These are phyloP conservation scores for Pyricularia sp. DNA, from an alignment of 2,329 filamentous ascomycete species.

Conservation along the genomic window DNA sequence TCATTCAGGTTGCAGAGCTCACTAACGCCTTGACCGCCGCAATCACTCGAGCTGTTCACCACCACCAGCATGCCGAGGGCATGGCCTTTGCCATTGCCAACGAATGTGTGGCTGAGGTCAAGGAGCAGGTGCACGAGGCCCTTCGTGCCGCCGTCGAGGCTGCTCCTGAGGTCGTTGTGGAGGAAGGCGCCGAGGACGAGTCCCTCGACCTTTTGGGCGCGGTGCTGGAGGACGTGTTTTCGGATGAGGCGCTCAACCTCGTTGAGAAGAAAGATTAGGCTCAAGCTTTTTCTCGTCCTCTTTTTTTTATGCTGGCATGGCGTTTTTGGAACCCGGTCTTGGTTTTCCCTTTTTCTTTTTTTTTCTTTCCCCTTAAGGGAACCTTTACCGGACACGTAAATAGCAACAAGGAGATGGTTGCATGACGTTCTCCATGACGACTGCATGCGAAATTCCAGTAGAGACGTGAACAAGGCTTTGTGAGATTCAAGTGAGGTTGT, in stretches of 20 bases:
- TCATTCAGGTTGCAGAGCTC: neutral
- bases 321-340: neutral
- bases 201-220: neutral
- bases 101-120: neutral
- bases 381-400: no score
- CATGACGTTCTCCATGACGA: no score
- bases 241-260: neutral
- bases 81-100: neutral
- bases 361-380: no score
- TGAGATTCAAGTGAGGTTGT: no score
- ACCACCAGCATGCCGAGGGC: neutral
- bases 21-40: neutral
- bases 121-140: neutral
- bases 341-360: neutral
- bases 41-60: neutral
- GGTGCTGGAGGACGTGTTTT: neutral
- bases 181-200: neutral
- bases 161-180: neutral
- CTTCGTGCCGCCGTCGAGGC: neutral
- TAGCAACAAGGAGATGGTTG: no score
- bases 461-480: no score
- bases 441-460: no score
- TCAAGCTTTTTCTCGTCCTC: neutral
- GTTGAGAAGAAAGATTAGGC: neutral
- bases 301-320: neutral